Percentiles rank a stretch among this genome's conserved stretches.
Evolutionary conservation across 345 rosid genomes (phyloP).

Genomic region (Cochlearia excelsa): DNA sequence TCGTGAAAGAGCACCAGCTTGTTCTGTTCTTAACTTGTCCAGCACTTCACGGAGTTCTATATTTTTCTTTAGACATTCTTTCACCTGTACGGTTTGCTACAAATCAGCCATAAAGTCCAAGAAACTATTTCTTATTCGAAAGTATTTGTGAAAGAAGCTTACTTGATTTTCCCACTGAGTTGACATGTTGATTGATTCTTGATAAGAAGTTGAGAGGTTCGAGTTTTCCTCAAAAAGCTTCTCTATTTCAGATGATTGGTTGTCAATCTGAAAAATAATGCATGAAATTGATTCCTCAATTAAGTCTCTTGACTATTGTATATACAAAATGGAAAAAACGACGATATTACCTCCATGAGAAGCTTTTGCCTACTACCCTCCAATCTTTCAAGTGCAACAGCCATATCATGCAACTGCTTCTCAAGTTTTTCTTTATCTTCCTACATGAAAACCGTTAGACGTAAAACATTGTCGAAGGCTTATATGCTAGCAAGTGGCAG

Average conservation of each 20-base stretch:
- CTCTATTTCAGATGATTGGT: slow-evolving; percentile 95
- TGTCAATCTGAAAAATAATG: slow-evolving; percentile 65
- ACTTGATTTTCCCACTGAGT: slow-evolving; percentile 77
- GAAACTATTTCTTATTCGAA: neutral
- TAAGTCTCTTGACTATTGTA: slow-evolving; percentile 7
- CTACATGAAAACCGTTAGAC: slow-evolving; percentile 42
- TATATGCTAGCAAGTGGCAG: slow-evolving; percentile 11
- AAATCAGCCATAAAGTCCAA: neutral
- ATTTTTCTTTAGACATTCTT: slow-evolving; percentile 82
- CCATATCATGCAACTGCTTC: slow-evolving; percentile 93
- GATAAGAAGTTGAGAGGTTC: slow-evolving; percentile 57
- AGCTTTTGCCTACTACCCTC: slow-evolving; percentile 96
- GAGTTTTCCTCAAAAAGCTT: slow-evolving; percentile 88
- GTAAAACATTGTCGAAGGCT: slow-evolving; percentile 7
- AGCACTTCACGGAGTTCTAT: slow-evolving; percentile 72
- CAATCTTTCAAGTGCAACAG: slow-evolving; percentile 83
- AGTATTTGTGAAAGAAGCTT: slow-evolving; percentile 49
- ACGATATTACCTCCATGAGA: slow-evolving; percentile 68
- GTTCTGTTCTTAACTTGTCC: slow-evolving; percentile 73
- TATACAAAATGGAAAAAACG: slow-evolving; percentile 13
- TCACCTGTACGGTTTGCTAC: slow-evolving; percentile 50
- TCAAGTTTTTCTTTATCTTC: slow-evolving; percentile 84
- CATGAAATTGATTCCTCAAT: slow-evolving; percentile 1
- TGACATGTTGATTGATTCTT: slow-evolving; percentile 61
- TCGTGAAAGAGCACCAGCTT: slow-evolving; percentile 36